Evolutionary conservation across 345 rosid genomes (phyloP).

Genomic region (Trapa incisa): DNA sequence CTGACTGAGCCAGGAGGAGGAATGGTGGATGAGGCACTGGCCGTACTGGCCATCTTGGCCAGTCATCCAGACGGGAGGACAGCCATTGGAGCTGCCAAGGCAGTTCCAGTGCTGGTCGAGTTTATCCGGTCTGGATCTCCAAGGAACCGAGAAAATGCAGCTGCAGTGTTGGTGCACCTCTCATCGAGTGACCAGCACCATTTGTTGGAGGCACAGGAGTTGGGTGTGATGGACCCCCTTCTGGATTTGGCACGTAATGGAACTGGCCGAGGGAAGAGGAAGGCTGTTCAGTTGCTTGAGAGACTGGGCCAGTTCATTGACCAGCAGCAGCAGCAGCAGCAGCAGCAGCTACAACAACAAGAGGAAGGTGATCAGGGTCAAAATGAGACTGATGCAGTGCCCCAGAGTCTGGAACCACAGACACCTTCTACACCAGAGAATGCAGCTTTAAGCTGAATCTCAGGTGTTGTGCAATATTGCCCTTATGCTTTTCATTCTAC

Average conservation of each 20-base stretch:
- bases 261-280: slow-evolving; percentile 86
- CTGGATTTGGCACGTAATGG: slow-evolving; percentile 75
- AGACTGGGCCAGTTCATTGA: slow-evolving; percentile 61
- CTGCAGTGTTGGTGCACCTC: slow-evolving; percentile 81
- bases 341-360: neutral
- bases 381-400: neutral
- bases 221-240: slow-evolving; percentile 63
- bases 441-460: slow-evolving; percentile 21
- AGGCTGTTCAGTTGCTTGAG: slow-evolving; percentile 82
- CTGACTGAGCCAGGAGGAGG: slow-evolving; percentile 66
- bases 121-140: slow-evolving; percentile 63
- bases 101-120: slow-evolving; percentile 60
- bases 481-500: slow-evolving; percentile 4
- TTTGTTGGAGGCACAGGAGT: slow-evolving; percentile 64
- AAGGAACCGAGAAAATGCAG: slow-evolving; percentile 65
- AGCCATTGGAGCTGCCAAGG: slow-evolving; percentile 56
- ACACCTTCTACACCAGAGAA: slow-evolving; percentile 13
- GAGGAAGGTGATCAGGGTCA: neutral
- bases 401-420: slow-evolving; percentile 24
- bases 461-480: slow-evolving; percentile 11
- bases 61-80: slow-evolving; percentile 71
- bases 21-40: slow-evolving; percentile 79
- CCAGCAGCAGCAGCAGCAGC: slow-evolving; percentile 38
- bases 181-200: slow-evolving; percentile 63
- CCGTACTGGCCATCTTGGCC: slow-evolving; percentile 61